Evolutionary conservation across 1,139 yeast genomes (phyloP), one percentile per base, ranked within the genome.

Genomic region (Hemisphaericaspora subhashii): DNA sequence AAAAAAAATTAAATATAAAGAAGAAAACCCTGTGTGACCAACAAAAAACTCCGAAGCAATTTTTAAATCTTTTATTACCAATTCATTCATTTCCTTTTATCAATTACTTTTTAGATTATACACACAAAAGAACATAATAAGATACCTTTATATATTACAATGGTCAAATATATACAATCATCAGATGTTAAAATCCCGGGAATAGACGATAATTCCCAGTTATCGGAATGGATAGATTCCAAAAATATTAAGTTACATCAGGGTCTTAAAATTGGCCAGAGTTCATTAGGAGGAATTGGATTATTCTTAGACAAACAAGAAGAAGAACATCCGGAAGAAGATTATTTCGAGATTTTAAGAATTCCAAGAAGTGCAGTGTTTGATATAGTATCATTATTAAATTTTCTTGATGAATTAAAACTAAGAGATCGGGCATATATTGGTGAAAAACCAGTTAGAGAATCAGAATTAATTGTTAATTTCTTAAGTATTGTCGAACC

Each of bases 271-370:
- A 52, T 66, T 17, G 57, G 49, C 8, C 12, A 38, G 13, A 63
- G 68, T 42, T 32, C 43, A 2, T 46, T 63, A 15, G 72, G 72
- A 5, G 73, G 73, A 3, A 47, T 48, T n/a, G 73, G 73, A 7
- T 39, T 67, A n/a, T 55, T 61, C 40, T 57, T 55, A 31, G 47
- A 50, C 7, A 32, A 49, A n/a, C 26, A 29, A 6, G 39, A 22
- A 3, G 35, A 27, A 8, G 38, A 32, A 13, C 31, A 37, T 3
- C 22, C 32, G 14, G 38, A 43, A 3, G 54, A 48, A 3, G 42
- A 43, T 42, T 45, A 46, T 52, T 18, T 34, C 52, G 45, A 61
- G 32, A 52, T 72, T n/a, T 48, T 72, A 29, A 50, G 74, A 36
- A 57, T 74, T 3, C 77, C 79, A 0, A 40, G 50, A 9, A 17